Evolutionary conservation across 192 early-diverging fungal species (phyloP), one percentile per base, ranked within the genome.

Genomic region (Coemansia sp.): DNA sequence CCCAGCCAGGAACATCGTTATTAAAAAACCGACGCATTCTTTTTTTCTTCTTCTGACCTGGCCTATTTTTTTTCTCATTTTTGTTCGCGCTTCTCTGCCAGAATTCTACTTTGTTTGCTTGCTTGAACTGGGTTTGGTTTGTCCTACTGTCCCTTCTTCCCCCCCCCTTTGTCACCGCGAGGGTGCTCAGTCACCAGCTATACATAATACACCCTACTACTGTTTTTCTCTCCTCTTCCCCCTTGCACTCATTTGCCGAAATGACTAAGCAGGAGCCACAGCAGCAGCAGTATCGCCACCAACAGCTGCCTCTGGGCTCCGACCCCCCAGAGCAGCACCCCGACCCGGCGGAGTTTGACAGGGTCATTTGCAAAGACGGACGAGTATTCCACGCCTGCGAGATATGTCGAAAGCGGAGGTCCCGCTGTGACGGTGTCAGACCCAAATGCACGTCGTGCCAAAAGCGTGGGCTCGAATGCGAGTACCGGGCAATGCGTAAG

Each of bases 351-450:
- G 59, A 53, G 24, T 45, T 55, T 35, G 67, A 67, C 55, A 50
- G 66, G 26, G 72, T 80, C 26, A 66, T 81, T 50, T 81, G 78
- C 60, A 81, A 75, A 57, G 78, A 81, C 66, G 78, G 78, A 3
- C 69, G 78, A 33, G 78, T 81, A 14, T 81, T 81, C 60, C 78
- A 81, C 37, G 78, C 78, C 16, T 81, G 78, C 64, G 78, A 81
- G 18, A 63, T 81, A 33, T 81, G 78, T 31, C 73, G 78, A 38
- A 81, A 72, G 38, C 56, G 73, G 9, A 40, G 78, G 66, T 81
- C 73, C 2, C 65, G 78, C 3, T 81, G 78, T 40, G 78, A 81
- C 50, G 78, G 78, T 0, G 53, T 38, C 26, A 40, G 51, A 43
- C 78, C 78, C 5, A 48, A 74, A 63, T 81, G 78, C 61, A 81